These are phyloP conservation scores for Eucalyptus polybractea DNA, from an alignment of 345 rosid species.

Conservation along the genomic window DNA sequence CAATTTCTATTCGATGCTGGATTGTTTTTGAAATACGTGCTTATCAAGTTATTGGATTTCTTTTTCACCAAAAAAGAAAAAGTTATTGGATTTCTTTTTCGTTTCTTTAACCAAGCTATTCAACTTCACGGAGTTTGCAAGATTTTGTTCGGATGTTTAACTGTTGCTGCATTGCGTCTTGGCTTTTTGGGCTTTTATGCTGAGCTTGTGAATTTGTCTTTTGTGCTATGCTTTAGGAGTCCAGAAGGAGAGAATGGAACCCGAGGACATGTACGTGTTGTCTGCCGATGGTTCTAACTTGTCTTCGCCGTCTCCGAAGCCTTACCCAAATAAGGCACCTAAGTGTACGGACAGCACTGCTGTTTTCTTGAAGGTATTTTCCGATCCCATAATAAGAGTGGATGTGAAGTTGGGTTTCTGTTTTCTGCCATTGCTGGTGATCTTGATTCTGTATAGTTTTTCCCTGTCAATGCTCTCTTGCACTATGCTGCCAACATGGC, in stretches of 20 bases:
- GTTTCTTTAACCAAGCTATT: background rate
- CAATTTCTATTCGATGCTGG: background rate
- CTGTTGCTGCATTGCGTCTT: background rate
- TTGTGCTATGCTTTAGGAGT: conserved; percentile 36
- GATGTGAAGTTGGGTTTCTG: background rate
- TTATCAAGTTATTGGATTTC: background rate
- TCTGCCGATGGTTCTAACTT: conserved; percentile 52
- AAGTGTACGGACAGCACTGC: conserved; percentile 90
- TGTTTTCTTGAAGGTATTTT: conserved; percentile 70
- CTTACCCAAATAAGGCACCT: conserved; percentile 77
- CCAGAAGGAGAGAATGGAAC: conserved; percentile 97
- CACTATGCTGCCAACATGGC: background rate
- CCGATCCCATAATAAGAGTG: background rate
- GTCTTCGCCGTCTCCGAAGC: conserved; percentile 71
- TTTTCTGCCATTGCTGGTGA: background rate
- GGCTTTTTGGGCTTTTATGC: background rate
- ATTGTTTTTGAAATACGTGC: background rate
- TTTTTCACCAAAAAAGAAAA: background rate
- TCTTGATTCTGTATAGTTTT: background rate
- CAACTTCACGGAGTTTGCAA: background rate
- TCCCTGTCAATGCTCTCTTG: background rate
- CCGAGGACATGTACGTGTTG: conserved; percentile 82
- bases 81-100: background rate
- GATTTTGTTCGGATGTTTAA: background rate
- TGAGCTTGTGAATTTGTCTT: background rate